A percentile compares a stretch with the other conserved stretches of the same genome.
These are phyloP conservation scores for Tricholoma saponaceum DNA, from an alignment of 768 basidiomycete genomes.

Conservation along the genomic window DNA sequence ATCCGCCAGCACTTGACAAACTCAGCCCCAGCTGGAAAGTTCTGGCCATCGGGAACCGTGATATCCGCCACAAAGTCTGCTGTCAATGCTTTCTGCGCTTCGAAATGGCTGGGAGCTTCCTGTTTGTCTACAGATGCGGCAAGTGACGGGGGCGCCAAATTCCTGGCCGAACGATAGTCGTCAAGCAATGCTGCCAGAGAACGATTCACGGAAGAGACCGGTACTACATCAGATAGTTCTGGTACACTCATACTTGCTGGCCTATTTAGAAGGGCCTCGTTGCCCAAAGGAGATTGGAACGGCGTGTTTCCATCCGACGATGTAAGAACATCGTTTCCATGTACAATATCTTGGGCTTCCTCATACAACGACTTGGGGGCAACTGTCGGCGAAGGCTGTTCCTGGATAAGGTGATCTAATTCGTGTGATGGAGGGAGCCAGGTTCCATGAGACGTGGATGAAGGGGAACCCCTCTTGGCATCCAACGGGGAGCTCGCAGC, in stretches of 20 bases:
- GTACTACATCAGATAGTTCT: constrained; percentile 2
- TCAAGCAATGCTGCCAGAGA: constrained; percentile 30
- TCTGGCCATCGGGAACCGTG: constrained; percentile 71
- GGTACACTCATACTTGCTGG: constrained; percentile 9
- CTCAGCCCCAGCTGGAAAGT: constrained; percentile 78
- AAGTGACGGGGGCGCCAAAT: constrained; percentile 1
- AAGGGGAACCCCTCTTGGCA: neutral
- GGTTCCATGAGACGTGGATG: neutral
- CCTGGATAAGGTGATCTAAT: neutral
- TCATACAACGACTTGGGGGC: neutral
- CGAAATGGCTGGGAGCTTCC: neutral
- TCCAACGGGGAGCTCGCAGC: neutral
- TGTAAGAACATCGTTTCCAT: neutral
- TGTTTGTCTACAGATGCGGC: neutral
- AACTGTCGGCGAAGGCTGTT: neutral
- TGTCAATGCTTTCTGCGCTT: constrained; percentile 24
- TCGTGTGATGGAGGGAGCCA: neutral
- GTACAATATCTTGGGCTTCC: neutral
- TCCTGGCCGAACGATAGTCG: constrained; percentile 19
- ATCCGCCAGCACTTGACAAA: constrained; percentile 84
- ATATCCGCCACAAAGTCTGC: constrained; percentile 63
- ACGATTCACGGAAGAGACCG: constrained; percentile 10
- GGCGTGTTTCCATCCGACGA: neutral
- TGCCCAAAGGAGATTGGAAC: constrained; percentile 24
- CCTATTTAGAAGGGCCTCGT: constrained; percentile 26